Conservation (phyloP, 139 green algal species). For the Chlorella ohadii region DNA sequence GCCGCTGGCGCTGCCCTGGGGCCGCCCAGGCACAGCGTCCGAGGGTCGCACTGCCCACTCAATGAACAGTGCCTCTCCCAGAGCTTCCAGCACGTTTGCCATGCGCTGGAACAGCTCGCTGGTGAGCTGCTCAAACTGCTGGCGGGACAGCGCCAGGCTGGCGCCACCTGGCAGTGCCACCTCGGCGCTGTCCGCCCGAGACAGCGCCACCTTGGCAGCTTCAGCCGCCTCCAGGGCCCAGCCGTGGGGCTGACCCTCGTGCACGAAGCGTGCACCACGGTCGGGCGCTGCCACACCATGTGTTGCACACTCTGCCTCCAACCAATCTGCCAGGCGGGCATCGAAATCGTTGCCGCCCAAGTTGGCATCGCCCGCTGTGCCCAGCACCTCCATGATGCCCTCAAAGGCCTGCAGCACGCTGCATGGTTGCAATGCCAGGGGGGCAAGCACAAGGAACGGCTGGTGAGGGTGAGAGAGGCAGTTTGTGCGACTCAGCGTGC, state of each 20-base stretch:
- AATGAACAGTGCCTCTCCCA: conserved; percentile 39
- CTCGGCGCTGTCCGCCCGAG: background rate
- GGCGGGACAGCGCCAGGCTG: conserved; percentile 9
- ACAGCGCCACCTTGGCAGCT: conserved; percentile 28
- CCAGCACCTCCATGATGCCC: conserved; percentile 75
- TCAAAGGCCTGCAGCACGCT: conserved; percentile 83
- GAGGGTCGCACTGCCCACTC: conserved; percentile 42
- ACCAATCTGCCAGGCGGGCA: conserved; percentile 47
- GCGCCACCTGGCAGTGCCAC: conserved; percentile 13
- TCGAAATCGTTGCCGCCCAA: conserved; percentile 89
- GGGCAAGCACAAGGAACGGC: no score
- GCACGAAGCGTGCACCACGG: background rate
- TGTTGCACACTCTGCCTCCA: conserved; percentile 20
- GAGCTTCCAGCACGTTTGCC: conserved; percentile 33
- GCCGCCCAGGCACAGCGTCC: conserved; percentile 19
- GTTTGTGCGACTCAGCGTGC: no score
- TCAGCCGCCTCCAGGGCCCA: conserved; percentile 37
- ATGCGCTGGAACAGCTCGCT: conserved; percentile 36
- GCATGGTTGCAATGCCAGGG: conserved; percentile 17
- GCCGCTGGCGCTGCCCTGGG: background rate
- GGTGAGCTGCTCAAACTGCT: conserved; percentile 27
- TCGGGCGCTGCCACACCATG: background rate
- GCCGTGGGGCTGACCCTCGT: background rate
- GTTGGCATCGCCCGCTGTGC: conserved; percentile 69
- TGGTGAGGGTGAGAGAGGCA: background rate